These are phyloP conservation scores for Aspergillus heteromorphus DNA, from an alignment of 495 filamentous ascomycete genomes.

Conservation along the genomic window DNA sequence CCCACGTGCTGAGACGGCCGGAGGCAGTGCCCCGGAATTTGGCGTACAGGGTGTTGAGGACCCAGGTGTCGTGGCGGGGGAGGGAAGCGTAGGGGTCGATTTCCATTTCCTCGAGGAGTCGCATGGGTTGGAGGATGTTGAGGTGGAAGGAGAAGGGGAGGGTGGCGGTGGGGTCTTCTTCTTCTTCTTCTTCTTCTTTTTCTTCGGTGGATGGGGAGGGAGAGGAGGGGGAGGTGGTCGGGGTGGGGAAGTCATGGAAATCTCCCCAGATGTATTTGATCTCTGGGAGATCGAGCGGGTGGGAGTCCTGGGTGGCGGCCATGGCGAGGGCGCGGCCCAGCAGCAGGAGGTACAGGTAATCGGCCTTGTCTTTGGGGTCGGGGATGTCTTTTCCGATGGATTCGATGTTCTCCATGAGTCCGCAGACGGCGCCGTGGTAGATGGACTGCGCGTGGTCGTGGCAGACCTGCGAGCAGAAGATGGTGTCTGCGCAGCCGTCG, in stretches of 20 bases:
- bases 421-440: slow-evolving; percentile 87
- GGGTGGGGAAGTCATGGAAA: slow-evolving; percentile 41
- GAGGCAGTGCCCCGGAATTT: slow-evolving; percentile 93
- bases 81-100: slow-evolving; percentile 72
- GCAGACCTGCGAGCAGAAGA: slow-evolving; percentile 80
- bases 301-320: slow-evolving; percentile 70
- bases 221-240: slow-evolving; percentile 2
- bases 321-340: slow-evolving; percentile 78
- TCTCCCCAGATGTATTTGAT: slow-evolving; percentile 96
- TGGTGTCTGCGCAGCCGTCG: slow-evolving; percentile 70
- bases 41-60: slow-evolving; percentile 84
- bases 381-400: slow-evolving; percentile 74
- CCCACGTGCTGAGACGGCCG: slow-evolving; percentile 64
- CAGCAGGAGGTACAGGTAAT: slow-evolving; percentile 74
- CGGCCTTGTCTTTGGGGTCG: slow-evolving; percentile 60
- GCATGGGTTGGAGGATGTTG: slow-evolving; percentile 76
- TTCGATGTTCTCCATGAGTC: slow-evolving; percentile 66
- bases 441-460: slow-evolving; percentile 59
- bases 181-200: not conserved
- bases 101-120: slow-evolving; percentile 86
- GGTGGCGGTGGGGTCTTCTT: slow-evolving; percentile 16
- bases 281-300: slow-evolving; percentile 78
- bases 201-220: slow-evolving; percentile 3
- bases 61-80: slow-evolving; percentile 73
- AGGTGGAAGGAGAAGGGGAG: slow-evolving; percentile 86